These are phyloP conservation scores for Yueomyces sp. DNA, from an alignment of 805 yeast species.

Conservation along the genomic window DNA sequence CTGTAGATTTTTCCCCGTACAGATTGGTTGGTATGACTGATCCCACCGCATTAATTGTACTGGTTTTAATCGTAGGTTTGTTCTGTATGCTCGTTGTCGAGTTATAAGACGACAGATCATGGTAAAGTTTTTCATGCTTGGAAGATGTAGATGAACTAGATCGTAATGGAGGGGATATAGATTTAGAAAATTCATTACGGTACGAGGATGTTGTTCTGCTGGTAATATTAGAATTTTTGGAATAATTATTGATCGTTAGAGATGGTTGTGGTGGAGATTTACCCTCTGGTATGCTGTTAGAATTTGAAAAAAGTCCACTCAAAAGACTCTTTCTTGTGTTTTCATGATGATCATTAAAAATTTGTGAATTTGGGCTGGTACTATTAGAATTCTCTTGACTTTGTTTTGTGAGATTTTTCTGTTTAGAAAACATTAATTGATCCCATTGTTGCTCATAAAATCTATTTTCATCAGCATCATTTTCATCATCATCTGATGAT, in stretches of 20 bases:
- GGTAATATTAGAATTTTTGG: slow-evolving; percentile 16
- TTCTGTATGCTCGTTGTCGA: not conserved
- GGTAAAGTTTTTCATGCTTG: not conserved
- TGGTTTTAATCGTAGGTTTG: slow-evolving; percentile 7
- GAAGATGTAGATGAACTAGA: not conserved
- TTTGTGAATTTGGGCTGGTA: not conserved
- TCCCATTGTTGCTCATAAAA: slow-evolving; percentile 23
- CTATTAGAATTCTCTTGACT: not conserved
- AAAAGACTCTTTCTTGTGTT: slow-evolving; percentile 16
- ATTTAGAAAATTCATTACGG: not conserved
- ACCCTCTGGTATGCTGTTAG: not conserved
- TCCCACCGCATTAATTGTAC: slow-evolving; percentile 17
- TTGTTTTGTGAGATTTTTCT: slow-evolving; percentile 2
- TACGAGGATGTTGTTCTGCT: not conserved
- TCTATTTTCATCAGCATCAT: slow-evolving; percentile 19
- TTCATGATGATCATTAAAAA: slow-evolving; percentile 4
- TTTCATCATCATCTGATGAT: slow-evolving; percentile 12
- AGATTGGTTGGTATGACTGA: slow-evolving; percentile 14
- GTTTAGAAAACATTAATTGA: slow-evolving; percentile 15
- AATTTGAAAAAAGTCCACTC: slow-evolving; percentile 20
- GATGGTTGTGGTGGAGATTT: slow-evolving; percentile 2
- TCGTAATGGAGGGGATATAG: not conserved
- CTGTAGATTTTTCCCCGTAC: slow-evolving; percentile 2
- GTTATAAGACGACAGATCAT: not conserved
- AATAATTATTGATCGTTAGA: slow-evolving; percentile 12